A percentile compares a stretch with the other conserved stretches of the same genome.
These are phyloP conservation scores for Sisymbrium altissimum DNA, from an alignment of 345 rosid genomes.

Conservation along the genomic window DNA sequence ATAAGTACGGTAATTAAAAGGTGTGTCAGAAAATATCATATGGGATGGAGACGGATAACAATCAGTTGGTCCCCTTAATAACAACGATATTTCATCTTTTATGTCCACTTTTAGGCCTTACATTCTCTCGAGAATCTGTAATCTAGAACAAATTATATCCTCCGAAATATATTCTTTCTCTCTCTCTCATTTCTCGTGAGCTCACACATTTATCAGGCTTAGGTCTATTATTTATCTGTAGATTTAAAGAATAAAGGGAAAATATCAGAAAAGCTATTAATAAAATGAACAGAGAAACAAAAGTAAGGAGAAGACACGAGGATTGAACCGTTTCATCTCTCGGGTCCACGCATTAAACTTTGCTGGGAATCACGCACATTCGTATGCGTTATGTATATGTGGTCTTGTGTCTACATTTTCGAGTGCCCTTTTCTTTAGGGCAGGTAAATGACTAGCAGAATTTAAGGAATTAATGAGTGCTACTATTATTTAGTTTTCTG, in stretches of 20 bases:
- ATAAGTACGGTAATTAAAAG: not conserved
- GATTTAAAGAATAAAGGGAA: not conserved
- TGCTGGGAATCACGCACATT: slow-evolving; percentile 9
- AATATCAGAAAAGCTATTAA: not conserved
- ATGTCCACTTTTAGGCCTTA: slow-evolving; percentile 7
- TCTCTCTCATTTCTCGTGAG: slow-evolving; percentile 4
- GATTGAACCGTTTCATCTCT: not conserved
- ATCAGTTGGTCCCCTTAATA: not conserved
- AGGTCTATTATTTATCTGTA: not conserved
- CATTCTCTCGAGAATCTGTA: not conserved
- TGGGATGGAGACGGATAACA: slow-evolving; percentile 6
- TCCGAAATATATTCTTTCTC: not conserved
- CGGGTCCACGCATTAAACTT: slow-evolving; percentile 11
- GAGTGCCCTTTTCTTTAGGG: slow-evolving; percentile 13
- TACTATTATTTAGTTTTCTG: not conserved
- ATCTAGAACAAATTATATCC: not conserved
- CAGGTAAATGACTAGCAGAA: not conserved
- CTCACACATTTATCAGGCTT: not conserved
- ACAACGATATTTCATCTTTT: not conserved
- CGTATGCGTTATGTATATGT: not conserved
- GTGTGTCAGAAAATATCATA: not conserved
- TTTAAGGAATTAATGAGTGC: not conserved
- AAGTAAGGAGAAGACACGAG: slow-evolving; percentile 10
- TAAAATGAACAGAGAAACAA: not conserved
- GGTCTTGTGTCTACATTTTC: slow-evolving; percentile 12